Base-by-base conservation (phyloP, 108 stramenopile genomes). In the Nitzschia inconspicua region DNA sequence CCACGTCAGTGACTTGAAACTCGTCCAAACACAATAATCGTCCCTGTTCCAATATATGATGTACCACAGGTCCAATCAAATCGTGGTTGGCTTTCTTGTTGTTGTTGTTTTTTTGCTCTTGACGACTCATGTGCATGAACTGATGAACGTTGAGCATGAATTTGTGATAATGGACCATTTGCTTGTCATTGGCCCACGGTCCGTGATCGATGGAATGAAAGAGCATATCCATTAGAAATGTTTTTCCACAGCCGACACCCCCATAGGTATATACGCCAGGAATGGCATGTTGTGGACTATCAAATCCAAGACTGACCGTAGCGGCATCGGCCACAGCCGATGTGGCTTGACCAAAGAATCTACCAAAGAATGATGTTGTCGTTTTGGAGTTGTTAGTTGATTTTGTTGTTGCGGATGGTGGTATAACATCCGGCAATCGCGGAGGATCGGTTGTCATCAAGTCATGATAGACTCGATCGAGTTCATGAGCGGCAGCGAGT, bases 111-210 rank as follows among this genome's bases (percentile, higher is more conserved):
- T 77, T 4, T 59, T 55, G 39, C 51, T 44, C 35, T 34, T 72
- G 34, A 14, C 72, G 66, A 55, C 83, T 70, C 28, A 47, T 42
- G 59, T 95, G 92, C 76, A 94, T 85, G 37, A 80, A 65, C 41
- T 80, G 60, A 68, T 97, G 94, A 1, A 98, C 81, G 3, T 64
- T 36, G 31, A 97, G 63, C 98, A 99, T 99, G 81, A 99, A 99
- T 72, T 95, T 85, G 75, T 98, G 93, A 67, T 96, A 99, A 62
- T 99, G 98, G 14, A 97, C 94, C 44, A 91, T 85, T 77, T 98
- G 95, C 60, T 91, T 95, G 43, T 64, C 53, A 2, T 50, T 16
- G 18, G 31, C 36, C 60, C 71, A 68, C 10, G 56, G 63, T 31
- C 43, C 48, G 7, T 52, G 8, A 25, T 72, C 68, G 6, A 93